These are phyloP conservation scores for Clitoria ternatea DNA, from an alignment of 306 rosid genomes.

Conservation along the genomic window DNA sequence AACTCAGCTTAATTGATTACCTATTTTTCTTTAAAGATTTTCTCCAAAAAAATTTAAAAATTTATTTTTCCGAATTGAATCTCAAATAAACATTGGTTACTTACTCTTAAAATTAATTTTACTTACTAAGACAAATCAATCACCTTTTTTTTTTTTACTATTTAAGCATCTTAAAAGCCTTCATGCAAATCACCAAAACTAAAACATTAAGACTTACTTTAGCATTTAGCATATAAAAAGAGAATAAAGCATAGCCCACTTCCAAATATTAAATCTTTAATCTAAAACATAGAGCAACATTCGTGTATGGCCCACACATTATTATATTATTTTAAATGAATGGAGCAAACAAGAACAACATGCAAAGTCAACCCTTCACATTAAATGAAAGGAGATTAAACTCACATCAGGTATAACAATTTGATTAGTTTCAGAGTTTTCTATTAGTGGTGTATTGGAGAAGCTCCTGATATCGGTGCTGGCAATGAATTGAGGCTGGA, in stretches of 20 bases:
- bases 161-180: neutral
- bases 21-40: no score
- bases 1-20: neutral
- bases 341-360: neutral
- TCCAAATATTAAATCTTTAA: neutral
- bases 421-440: slow-evolving; percentile 47
- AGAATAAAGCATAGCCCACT: neutral
- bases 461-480: slow-evolving; percentile 58
- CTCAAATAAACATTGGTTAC: neutral
- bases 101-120: neutral
- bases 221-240: neutral
- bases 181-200: neutral
- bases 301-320: neutral
- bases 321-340: neutral
- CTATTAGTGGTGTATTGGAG: slow-evolving; percentile 67
- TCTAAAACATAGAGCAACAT: neutral
- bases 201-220: neutral
- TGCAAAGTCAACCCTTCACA: neutral
- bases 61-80: neutral
- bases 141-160: neutral
- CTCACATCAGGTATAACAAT: slow-evolving; percentile 86
- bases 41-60: no score
- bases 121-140: neutral
- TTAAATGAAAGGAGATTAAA: neutral
- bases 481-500: slow-evolving; percentile 63